Conservation (phyloP, 176 grass and related monocot species). For the Oropetium thomaeum region DNA sequence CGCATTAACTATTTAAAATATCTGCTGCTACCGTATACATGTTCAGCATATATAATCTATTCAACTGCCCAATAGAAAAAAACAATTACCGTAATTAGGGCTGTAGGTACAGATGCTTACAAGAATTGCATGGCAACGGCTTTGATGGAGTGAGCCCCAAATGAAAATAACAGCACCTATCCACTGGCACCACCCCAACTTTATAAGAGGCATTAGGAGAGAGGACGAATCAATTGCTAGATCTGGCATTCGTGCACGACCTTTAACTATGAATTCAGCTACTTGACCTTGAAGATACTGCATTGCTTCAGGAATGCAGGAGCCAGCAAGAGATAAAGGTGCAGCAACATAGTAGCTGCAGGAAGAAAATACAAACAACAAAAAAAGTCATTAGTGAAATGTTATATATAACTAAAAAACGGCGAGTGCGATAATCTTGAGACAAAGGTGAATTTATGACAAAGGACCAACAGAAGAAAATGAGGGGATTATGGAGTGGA, state of each 20-base stretch:
- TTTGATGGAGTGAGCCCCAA: conserved; percentile 88
- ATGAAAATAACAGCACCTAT: conserved; percentile 71
- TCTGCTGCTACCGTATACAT: neutral
- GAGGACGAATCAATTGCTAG: conserved; percentile 50
- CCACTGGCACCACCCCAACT: conserved; percentile 67
- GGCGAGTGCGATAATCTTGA: neutral
- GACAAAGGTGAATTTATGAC: conserved; percentile 12
- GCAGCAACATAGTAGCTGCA: conserved; percentile 68
- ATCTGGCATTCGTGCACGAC: conserved; percentile 70
- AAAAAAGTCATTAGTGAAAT: conserved; percentile 18
- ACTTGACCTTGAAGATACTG: conserved; percentile 54
- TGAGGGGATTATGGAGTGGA: neutral
- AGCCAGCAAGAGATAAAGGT: conserved; percentile 75
- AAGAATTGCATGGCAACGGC: conserved; percentile 77
- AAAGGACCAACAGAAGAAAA: neutral
- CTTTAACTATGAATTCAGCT: conserved; percentile 80
- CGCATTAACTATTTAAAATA: neutral
- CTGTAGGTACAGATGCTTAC: conserved; percentile 42
- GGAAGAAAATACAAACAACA: conserved; percentile 15
- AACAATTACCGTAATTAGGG: neutral
- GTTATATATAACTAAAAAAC: neutral
- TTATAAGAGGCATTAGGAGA: conserved; percentile 68
- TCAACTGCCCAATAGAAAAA: neutral
- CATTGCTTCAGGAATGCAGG: conserved; percentile 66
- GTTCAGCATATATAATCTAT: neutral